Conservation (phyloP, 257 asterid species). For the Rhazya stricta region DNA sequence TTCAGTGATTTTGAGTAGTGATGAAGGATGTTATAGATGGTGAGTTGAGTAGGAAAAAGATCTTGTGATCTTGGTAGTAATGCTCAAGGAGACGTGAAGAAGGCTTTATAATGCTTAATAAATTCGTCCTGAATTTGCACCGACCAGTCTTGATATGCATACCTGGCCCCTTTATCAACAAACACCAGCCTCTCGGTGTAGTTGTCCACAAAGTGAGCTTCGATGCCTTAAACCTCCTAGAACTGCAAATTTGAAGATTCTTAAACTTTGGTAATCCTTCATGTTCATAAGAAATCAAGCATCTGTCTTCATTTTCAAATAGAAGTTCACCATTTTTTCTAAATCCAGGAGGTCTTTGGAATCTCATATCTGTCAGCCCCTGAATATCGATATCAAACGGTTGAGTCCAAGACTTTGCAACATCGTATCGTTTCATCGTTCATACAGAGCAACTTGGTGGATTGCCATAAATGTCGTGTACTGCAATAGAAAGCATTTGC, state of each 20-base stretch:
- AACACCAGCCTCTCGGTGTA: not conserved
- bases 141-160: not conserved
- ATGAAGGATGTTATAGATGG: not conserved
- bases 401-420: not conserved
- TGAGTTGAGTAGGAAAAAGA: not conserved
- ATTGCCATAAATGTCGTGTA: not conserved
- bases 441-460: not conserved
- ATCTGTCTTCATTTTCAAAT: not conserved
- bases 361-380: not conserved
- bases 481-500: not conserved
- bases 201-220: not conserved
- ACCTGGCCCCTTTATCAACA: not conserved
- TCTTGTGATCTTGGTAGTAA: too few species aligned
- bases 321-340: not conserved
- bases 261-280: not conserved
- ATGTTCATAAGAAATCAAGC: not conserved
- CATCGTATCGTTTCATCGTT: not conserved
- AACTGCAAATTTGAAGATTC: not conserved
- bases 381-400: not conserved
- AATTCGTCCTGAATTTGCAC: too few species aligned
- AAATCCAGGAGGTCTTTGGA: not conserved
- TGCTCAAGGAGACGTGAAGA: not conserved
- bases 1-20: too few species aligned
- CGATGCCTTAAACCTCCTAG: not conserved
- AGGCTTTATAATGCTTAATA: too few species aligned